Base-by-base conservation (phyloP, 768 basidiomycete genomes). In the Phlebiopsis gigantea region DNA sequence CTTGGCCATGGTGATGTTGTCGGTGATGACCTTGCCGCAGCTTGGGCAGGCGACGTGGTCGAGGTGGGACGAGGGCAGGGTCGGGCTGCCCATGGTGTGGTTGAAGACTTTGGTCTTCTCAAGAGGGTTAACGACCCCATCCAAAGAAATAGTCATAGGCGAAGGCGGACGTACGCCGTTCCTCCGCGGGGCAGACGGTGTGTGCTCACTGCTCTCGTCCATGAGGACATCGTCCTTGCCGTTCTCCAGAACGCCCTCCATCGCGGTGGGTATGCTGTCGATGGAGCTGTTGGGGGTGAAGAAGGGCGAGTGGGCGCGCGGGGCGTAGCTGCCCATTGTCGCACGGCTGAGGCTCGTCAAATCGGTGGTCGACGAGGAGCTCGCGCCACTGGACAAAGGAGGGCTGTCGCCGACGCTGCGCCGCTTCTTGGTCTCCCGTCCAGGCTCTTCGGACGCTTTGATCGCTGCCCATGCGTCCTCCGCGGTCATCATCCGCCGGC, bases 401-500 rank as follows among this genome's bases (percentile, higher is more conserved):
- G 64, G 62, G 56, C 63, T 65, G 61, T 68, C 66, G 59, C 67
- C 65, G 57, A 70, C 67, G 60, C 67, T 68, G 60, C 76, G 75
- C 56, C 76, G 66, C 70, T 77, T 77, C 73, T 77, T 77, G 1
- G 72, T 73, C 62, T 75, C 74, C 54, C 74, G 75, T 15, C 75
- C 72, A 47, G 65, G 62, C 19, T 46, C 57, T 67, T 77, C 75
- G 31, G 75, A 69, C 26, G 71, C 74, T 59, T 74, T 75, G 49
- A 80, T 72, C 17, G 73, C 65, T 21, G 67, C 64, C 10, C 80
- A 65, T 1, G 69, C 62, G 8, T 78, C 77, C 61, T 84, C 85
- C 14, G 84, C 83, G 26, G 73, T 71, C 64, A 77, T 76, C 78
- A 84, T 80, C 62, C 84, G 73, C 39, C 75, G 71, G 2, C 79